phyloP scores from a whole-genome alignment of 306 rosid species.

The Vigna radiata region DNA sequence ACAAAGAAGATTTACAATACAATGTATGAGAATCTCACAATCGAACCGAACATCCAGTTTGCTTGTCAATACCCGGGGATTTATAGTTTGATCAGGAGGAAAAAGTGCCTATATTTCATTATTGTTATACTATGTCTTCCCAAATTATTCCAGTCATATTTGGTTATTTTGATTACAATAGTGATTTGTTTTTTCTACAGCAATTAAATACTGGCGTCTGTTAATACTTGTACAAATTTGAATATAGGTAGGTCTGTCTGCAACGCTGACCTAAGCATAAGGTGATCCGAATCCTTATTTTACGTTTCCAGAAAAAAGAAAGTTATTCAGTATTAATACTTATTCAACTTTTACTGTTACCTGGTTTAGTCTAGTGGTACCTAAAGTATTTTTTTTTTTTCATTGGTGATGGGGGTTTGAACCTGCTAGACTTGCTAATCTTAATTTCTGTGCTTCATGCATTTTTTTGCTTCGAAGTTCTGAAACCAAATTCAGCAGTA shows the following conservation, averaged over 20 bases:
- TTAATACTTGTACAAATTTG: conserved; percentile 9
- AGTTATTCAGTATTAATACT: background rate
- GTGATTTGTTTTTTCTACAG: background rate
- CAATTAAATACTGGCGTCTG: conserved; percentile 11
- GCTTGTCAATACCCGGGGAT: conserved; percentile 16
- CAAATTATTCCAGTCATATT: background rate
- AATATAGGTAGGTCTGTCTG: conserved; percentile 18
- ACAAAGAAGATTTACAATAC: background rate
- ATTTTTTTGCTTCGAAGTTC: conserved; percentile 14
- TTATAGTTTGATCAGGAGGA: background rate
- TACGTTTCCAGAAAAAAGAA: background rate
- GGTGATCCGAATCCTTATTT: background rate
- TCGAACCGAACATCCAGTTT: conserved; percentile 13
- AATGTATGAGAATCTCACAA: background rate
- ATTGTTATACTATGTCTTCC: background rate
- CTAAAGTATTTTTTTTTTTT: background rate
- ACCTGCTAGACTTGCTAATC: conserved; percentile 3
- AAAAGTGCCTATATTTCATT: background rate
- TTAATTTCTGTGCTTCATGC: conserved; percentile 23
- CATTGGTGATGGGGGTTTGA: background rate
- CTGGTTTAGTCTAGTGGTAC: background rate
- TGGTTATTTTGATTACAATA: conserved; percentile 2
- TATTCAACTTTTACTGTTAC: background rate
- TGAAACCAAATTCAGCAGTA: conserved; percentile 11
- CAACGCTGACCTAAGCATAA: background rate